Conservation (phyloP, 2,329 filamentous ascomycete species). For the Aspergillus caelatus region DNA sequence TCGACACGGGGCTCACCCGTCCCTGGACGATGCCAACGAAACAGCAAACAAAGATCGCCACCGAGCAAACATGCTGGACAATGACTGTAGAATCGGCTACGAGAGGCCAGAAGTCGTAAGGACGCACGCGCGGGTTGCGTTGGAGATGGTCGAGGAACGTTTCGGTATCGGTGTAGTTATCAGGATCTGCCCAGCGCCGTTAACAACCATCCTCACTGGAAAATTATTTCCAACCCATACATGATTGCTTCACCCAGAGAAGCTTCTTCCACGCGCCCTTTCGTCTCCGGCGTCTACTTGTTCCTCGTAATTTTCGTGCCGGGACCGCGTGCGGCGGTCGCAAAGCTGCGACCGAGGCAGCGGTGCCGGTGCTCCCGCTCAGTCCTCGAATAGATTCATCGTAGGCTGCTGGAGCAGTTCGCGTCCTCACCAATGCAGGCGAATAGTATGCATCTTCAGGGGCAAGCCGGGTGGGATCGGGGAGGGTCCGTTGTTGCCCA, state of each 20-base stretch:
- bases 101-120: constrained; percentile 97
- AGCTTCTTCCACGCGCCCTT: constrained; percentile 90
- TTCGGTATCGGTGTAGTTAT: constrained; percentile 96
- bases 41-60: constrained; percentile 91
- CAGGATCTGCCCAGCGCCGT: constrained; percentile 67
- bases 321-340: constrained; percentile 44
- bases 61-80: constrained; percentile 93
- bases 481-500: constrained; percentile 42
- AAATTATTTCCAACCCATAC: constrained; percentile 51
- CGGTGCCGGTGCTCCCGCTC: constrained; percentile 47
- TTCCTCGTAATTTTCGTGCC: constrained; percentile 52
- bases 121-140: constrained; percentile 86
- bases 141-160: constrained; percentile 97
- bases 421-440: constrained; percentile 61
- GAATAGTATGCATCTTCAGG: constrained; percentile 81
- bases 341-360: constrained; percentile 44
- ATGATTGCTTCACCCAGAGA: constrained; percentile 96
- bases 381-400: constrained; percentile 36
- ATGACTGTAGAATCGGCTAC: constrained; percentile 95
- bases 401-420: constrained; percentile 43
- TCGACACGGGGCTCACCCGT: constrained; percentile 83
- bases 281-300: constrained; percentile 68
- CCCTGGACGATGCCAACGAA: constrained; percentile 89
- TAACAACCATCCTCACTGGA: constrained; percentile 3
- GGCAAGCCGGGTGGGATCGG: constrained; percentile 70